Evolutionary conservation across 768 basidiomycete genomes (phyloP).

Genomic region (Podaxis sp.): DNA sequence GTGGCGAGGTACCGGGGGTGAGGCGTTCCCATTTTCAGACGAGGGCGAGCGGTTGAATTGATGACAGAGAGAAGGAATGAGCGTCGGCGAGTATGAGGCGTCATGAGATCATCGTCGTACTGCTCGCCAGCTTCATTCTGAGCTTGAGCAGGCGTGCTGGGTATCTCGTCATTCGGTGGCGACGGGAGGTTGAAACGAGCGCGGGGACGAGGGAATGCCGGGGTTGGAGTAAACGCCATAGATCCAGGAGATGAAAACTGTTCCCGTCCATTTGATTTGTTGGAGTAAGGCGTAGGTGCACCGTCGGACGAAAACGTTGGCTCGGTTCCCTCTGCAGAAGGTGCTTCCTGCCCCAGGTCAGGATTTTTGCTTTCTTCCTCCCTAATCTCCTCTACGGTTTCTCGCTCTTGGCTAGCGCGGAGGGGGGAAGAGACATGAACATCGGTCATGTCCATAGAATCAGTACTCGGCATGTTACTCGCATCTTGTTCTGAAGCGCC

Average conservation of each 20-base stretch:
- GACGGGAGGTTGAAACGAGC: constrained; percentile 59
- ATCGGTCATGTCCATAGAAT: constrained; percentile 55
- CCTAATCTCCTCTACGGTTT: constrained; percentile 24
- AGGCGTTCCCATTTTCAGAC: constrained; percentile 63
- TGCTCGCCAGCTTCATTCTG: constrained; percentile 21
- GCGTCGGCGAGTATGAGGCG: constrained; percentile 69
- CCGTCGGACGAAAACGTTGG: constrained; percentile 77
- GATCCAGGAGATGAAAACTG: constrained; percentile 58
- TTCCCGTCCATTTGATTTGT: constrained; percentile 33
- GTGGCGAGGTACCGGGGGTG: constrained; percentile 43
- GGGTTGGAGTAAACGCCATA: constrained; percentile 65
- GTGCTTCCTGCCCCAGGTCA: neutral
- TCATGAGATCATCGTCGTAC: constrained; percentile 47
- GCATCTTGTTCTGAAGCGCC: constrained; percentile 28
- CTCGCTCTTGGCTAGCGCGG: constrained; percentile 20
- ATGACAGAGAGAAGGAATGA: constrained; percentile 85
- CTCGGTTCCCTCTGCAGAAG: constrained; percentile 35
- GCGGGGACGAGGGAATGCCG: constrained; percentile 58
- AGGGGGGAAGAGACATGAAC: constrained; percentile 44
- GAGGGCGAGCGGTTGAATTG: constrained; percentile 76
- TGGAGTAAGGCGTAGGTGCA: constrained; percentile 36
- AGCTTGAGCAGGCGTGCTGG: constrained; percentile 34
- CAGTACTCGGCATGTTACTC: constrained; percentile 31
- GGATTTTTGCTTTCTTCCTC: constrained; percentile 20
- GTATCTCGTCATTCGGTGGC: constrained; percentile 37